phyloP scores from a whole-genome alignment of 2,329 filamentous ascomycete genomes.

The Clonostachys rosea region DNA sequence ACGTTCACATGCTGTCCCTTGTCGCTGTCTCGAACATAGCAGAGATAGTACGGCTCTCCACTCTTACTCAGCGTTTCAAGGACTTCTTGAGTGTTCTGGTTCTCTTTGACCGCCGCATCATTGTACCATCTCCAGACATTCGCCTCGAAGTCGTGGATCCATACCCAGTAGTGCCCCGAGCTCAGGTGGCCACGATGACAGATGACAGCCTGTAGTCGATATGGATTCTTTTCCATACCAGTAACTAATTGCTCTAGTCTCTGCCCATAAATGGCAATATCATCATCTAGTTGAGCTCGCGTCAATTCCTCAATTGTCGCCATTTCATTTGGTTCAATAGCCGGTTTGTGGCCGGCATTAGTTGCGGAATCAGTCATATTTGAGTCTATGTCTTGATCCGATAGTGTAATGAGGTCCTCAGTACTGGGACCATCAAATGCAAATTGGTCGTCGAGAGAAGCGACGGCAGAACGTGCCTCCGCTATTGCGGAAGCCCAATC shows the following conservation, averaged over 20 bases:
- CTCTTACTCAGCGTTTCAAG: slow-evolving; percentile 60
- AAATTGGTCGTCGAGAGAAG: not conserved
- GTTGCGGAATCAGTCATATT: too few relatives aligned
- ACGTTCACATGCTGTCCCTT: slow-evolving; percentile 49
- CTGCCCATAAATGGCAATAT: not conserved
- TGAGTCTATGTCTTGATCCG: not conserved
- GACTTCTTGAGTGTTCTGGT: slow-evolving; percentile 61
- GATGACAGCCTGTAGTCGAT: slow-evolving; percentile 86
- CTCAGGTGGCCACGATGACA: slow-evolving; percentile 74
- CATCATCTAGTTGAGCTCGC: too few relatives aligned
- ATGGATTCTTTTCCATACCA: slow-evolving; percentile 51
- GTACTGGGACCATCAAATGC: not conserved
- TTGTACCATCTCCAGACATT: slow-evolving; percentile 92
- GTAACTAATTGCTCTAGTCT: slow-evolving; percentile 17
- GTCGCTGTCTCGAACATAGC: slow-evolving; percentile 70
- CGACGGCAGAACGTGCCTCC: not conserved
- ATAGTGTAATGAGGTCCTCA: not conserved
- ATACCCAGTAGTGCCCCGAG: slow-evolving; percentile 94
- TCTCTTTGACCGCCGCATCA: slow-evolving; percentile 72
- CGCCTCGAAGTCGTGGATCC: slow-evolving; percentile 83
- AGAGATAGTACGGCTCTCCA: slow-evolving; percentile 79
- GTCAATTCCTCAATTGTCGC: not conserved
- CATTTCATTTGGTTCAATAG: not conserved
- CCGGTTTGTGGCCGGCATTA: too few relatives aligned
- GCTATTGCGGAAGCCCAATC: not conserved